Base-by-base conservation (phyloP, 352 stramenopile species). In the Pilasporangium apinafurcum region DNA sequence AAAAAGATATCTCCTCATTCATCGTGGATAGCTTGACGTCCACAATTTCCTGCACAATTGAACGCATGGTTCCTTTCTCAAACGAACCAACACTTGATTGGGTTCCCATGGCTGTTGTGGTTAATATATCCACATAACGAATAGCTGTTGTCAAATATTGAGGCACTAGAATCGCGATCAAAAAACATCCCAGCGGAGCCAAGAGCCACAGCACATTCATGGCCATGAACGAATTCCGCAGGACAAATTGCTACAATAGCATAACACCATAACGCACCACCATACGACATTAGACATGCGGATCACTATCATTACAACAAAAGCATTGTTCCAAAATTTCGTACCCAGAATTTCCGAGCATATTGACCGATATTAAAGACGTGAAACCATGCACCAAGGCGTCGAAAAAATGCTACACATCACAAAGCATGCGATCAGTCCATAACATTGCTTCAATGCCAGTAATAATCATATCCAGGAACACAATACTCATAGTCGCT, bases 161-260 rank as follows among this genome's bases (percentile, higher is more conserved):
- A 6, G 77, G 77, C 2, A 83, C 77, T 9, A 74, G 56, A 47
- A 90, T 78, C 14, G 77, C 77, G 44, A 90, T 61, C 5, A 71
- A 43, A 40, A 86, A 90, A 39, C 77, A 90, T 26, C 60, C 79
- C 3, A 90, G 51, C 12, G 77, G 77, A 12, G 74, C 60, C 4
- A 90, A 54, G 8, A 90, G 67, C 77, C 77, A 90, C 32, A 87
- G 18, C 16, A 87, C 67, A 38, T 90, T 90, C 43, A 73, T 57
- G 0, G 70, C 72, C 68, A 85, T 80, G 54, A 88, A 86, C 26
- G 70, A 82, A 25, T 88, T 82, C 41, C 68, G 76, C 17, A 82
- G 44, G 5, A 82, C 29, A 22, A 58, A 61, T 37, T 62, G 49
- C 62, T 72, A 26, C 8, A 30, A 21, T 24, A n/a, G n/a, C n/a